Evolutionary conservation across 1,284 basidiomycete species (phyloP), one percentile per base, ranked within the genome.

Genomic region (Cutaneotrichosporon dermatis): DNA sequence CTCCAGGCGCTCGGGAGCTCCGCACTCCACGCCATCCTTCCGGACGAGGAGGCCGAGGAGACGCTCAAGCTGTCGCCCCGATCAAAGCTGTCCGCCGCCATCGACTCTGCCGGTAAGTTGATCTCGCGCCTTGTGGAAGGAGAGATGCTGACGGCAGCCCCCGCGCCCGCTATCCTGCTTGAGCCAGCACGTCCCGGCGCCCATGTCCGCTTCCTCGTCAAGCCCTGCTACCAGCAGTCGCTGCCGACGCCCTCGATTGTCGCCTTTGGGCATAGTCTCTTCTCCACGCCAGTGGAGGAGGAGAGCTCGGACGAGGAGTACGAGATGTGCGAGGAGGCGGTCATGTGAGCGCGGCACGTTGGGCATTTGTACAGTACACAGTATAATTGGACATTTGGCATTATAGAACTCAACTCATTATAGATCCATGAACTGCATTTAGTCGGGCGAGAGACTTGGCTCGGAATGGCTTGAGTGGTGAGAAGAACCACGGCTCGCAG

Each of bases 151-250:
- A 25, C 25, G 25, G 25, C 25, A 25, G 25, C 25, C 25, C 25
- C 25, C 25, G 6, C 34, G 13, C 48, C 48, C 34, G 48, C 13
- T 13, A 37, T 49, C 34, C 33, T 49, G 7, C 48, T 49, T 34
- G 48, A 49, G 34, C 48, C 48, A 9, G 48, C 48, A 49, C 48
- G 48, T 7, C 48, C 48, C 34, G 48, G 48, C 35, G 48, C 48
- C 11, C 48, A 49, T 13, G 48, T 49, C 34, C 48, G 48, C 34
- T 49, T 49, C 48, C 34, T 49, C 48, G 48, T 49, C 4, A 49
- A 35, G 34, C 48, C 48, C 15, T 16, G n/a, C 16, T 1, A 16
- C 25, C 15, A 10, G 15, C 25, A 45, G 25, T 25, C 25, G 25
- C 16, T 45, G 9, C 8, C 44, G 9, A 25, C 12, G 10, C 16